Evolutionary conservation across 257 asterid genomes (phyloP), one percentile per base, ranked within the genome.

Genomic region (Solanum etuberosum): DNA sequence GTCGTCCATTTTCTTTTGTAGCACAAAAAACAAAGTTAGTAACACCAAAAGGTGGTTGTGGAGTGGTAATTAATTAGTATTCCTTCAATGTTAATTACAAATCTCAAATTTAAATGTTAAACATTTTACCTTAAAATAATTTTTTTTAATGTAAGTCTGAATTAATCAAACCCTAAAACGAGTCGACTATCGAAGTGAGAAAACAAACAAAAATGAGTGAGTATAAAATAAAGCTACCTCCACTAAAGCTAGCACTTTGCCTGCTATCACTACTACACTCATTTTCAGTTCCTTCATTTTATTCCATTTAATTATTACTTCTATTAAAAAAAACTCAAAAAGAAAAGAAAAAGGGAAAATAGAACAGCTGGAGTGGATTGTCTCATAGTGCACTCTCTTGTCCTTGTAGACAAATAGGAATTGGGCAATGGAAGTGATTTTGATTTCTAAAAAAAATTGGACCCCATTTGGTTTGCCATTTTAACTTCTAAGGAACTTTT

Each of bases 361-460:
- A 72, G 57, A 67, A 86, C 90, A 91, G 88, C 91, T 90, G 93
- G 89, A 83, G 48, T 70, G 68, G 85, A 40, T 61, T 87, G 91
- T 91, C 86, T 70, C 86, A 70, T 85, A 87, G 90, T 84, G 89
- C 83, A 77, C 40, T 74, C 51, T 68, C 42, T 77, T 83, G 89
- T 84, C 89, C 25, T 77, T 54, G 12, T 84, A 34, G 74, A 37
- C 48, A 51, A n/a, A 77, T 20, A 70, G 59, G 54, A 40, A 38
- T 68, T 68, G 63, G 63, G 89, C 27, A 72, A 83, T 86, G 84
- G 68, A 73, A 76, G 35, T 38, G 83, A 18, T 31, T 81, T 27
- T 71, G 67, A 86, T 61, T 85, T 83, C 35, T 14, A 14, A 13
- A 37, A 59, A 48, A 14, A 23, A 27, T 6, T 87, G 72, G 83